Base-by-base conservation (phyloP, 1,284 basidiomycete species). In the Pholiota adiposa region DNA sequence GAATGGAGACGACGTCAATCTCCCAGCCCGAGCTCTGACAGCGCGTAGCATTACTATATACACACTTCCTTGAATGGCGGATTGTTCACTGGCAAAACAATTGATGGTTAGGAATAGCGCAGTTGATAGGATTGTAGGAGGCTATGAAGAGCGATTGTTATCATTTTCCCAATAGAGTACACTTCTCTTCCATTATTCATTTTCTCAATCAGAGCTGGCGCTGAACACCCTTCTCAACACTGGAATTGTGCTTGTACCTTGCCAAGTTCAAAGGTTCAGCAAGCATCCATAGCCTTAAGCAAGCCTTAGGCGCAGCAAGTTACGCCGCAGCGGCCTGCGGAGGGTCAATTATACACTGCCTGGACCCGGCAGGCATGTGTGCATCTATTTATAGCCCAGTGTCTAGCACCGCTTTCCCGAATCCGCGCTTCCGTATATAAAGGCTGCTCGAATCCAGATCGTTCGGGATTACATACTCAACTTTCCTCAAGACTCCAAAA, bases 1-100 rank as follows among this genome's bases (percentile, higher is more conserved):
- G 77, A 83, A 57, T 93, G 91, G 91, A 76, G 85, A 60, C 79
- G 74, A 58, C 62, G 64, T 36, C 59, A 59, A 19, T 52, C 36
- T 11, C 4, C 29, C 29, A 11, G n/a, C n/a, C 29, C 11, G 5
- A 31, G 29, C 11, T 51, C 40, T 2, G 56, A 63, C 9, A 23
- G 4, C 40, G 8, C 11, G 40, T 23, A 43, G 19, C 1, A 21
- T 43, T 19, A 43, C n/a, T 43, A 43, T 21, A 21, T 43, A 5
- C 9, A 11, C 19, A 9, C 40, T n/a, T 4, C 19, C 4, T 43
- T 43, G 11, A 6, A 21, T 43, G 9, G 19, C 40, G 18, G 18
- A 41, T 41, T 21, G 18, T 6, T 23, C 29, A 31, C n/a, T n/a
- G n/a, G n/a, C n/a, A n/a, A n/a, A n/a, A n/a, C n/a, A n/a, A n/a